Base-by-base conservation (phyloP, 2,329 filamentous ascomycete species). In the Xylaria sp. region DNA sequence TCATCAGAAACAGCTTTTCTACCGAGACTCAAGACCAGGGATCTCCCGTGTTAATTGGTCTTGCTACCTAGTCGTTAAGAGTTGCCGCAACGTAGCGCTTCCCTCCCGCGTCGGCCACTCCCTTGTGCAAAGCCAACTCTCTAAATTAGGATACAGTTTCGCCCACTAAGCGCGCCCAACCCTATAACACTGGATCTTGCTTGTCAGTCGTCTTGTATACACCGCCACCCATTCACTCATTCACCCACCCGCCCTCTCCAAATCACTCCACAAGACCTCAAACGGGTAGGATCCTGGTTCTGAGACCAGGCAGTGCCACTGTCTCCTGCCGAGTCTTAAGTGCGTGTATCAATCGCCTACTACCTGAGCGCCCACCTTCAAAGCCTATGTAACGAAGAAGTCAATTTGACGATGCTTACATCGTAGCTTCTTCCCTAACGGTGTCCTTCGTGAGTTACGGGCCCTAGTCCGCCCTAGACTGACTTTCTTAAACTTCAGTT, bases 331-430 rank as follows among this genome's bases (percentile, higher is more conserved):
- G 58, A 62, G 42, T 57, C 48, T 12, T 47, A 36, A 30, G 32
- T 51, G 21, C 63, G 57, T 64, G 32, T 67, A 68, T 57, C 64
- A 64, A 53, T 48, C 42, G 56, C 53, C 45, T 50, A 55, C 53
- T 64, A 48, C 27, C 36, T 32, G 32, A 65, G 24, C 45, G 19
- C 12, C 32, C 19, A 30, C 48, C 32, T 30, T 66, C 19, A 56
- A 55, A 58, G 24, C 32, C 59, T 48, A 51, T 34, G 34, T 58
- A 64, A 54, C 42, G 39, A 61, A 58, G 56, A 62, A 59, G 47
- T 66, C 61, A 48, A 60, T 56, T 65, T 65, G 65, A 70, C 63
- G 56, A 72, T 72, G 70, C 61, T 64, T 36, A 67, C 60, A 66
- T 69, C 65, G 42, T 70, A 72, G 65, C 55, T 63, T 61, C 42